Conservation (phyloP, 139 green algal genomes). For the Volvox africanus region DNA sequence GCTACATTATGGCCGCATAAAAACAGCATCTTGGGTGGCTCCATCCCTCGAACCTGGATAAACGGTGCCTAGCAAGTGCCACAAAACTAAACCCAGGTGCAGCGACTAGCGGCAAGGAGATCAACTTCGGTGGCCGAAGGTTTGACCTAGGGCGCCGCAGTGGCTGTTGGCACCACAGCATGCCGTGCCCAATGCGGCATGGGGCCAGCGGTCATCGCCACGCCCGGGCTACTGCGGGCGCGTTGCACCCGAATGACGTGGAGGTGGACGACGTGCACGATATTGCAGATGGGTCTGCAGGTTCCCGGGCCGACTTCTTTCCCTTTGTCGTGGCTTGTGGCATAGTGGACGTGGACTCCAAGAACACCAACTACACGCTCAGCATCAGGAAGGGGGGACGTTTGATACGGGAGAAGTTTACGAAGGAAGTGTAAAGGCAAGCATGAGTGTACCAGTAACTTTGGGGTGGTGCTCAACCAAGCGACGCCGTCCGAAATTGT, state of each 20-base stretch:
- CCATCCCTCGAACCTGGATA: too few species aligned
- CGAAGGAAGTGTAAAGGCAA: background rate
- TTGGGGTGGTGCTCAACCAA: background rate
- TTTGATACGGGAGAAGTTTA: background rate
- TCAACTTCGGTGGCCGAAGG: background rate
- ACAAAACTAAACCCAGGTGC: too few species aligned
- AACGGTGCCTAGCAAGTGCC: too few species aligned
- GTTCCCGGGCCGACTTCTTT: background rate
- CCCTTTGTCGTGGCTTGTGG: conserved; percentile 36
- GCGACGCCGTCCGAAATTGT: background rate
- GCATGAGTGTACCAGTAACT: background rate
- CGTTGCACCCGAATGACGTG: background rate
- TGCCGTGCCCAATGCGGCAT: background rate
- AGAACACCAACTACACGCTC: conserved; percentile 38
- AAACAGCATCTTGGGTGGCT: too few species aligned
- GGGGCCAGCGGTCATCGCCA: too few species aligned
- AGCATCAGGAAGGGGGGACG: background rate
- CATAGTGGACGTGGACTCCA: background rate
- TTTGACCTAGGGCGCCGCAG: background rate
- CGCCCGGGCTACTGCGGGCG: background rate
- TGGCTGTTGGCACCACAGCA: background rate
- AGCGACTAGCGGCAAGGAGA: too few species aligned
- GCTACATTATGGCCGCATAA: too few species aligned
- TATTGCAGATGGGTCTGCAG: background rate
- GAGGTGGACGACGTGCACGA: background rate